Base-by-base conservation (phyloP, 352 stramenopile genomes). In the Phytophthora citricola region DNA sequence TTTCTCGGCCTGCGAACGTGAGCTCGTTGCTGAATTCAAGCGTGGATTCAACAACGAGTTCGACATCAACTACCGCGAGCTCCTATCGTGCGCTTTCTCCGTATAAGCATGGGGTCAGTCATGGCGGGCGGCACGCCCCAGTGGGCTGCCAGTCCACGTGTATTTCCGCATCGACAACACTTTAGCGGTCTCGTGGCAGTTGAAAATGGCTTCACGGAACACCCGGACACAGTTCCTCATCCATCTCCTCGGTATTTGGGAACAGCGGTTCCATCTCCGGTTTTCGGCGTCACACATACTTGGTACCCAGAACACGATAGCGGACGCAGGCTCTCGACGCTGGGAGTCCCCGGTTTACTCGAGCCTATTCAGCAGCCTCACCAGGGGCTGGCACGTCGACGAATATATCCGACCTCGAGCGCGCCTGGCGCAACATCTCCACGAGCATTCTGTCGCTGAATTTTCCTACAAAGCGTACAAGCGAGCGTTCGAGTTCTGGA, bases 31-130 rank as follows among this genome's bases (percentile, higher is more conserved):
- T 2, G 5, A 22, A 3, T 63, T 63, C 34, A 63, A 63, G 5
- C 12, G 9, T 4, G 52, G 39, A 10, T 2, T 10, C 20, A 1
- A 20, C 46, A 22, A 15, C 17, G 32, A 51, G 15, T 78, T 71
- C 27, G 64, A 74, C 20, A 78, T 78, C 32, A 74, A 71, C 26
- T 78, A 61, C 11, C 56, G 64, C 8, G 64, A 71, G n/a, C 46
- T 77, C 0, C 36, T 74, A 5, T 47, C 44, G 0, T 63, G 26
- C 0, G 55, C 41, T 0, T 49, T 71, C 17, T 52, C 55, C 0
- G 53, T 61, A 0, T 43, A 64, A 11, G 12, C 36, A 2, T 69
- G 57, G 53, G 46, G 36, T 1, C 0, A 2, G 0, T n/a, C n/a
- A 0, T 77, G 49, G 40, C 24, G 3, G 0, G 2, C 11, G 6